Conservation (phyloP, 2,329 filamentous ascomycete species). For the Monilinia vaccinii-corymbosi region DNA sequence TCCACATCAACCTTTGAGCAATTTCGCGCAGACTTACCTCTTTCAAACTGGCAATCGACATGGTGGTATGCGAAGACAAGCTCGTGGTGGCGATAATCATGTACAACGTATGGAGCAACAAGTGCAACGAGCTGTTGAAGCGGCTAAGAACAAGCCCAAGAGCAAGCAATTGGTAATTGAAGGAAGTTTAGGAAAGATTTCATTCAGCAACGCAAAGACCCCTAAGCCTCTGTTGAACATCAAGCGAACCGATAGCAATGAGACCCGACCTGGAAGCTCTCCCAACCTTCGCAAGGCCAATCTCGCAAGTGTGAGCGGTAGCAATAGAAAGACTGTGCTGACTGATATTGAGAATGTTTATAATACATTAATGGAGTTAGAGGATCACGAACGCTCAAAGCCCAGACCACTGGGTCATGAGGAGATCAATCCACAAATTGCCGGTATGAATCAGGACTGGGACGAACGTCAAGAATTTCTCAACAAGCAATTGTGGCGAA, state of each 20-base stretch:
- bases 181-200: constrained; percentile 93
- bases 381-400: constrained; percentile 80
- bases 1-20: constrained; percentile 84
- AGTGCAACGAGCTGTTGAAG: constrained; percentile 92
- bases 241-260: constrained; percentile 69
- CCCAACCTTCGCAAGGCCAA: constrained; percentile 36
- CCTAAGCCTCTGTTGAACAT: constrained; percentile 92
- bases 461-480: constrained; percentile 59
- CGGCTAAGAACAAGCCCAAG: constrained; percentile 94
- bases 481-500: constrained; percentile 73
- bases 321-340: constrained; percentile 75
- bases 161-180: constrained; percentile 96
- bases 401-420: constrained; percentile 55
- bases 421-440: constrained; percentile 55
- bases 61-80: constrained; percentile 63
- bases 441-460: constrained; percentile 74
- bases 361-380: constrained; percentile 79
- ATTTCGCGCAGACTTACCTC: constrained; percentile 95
- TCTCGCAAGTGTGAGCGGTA: constrained; percentile 40
- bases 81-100: constrained; percentile 85
- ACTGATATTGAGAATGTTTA: constrained; percentile 87
- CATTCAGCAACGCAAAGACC: constrained; percentile 97
- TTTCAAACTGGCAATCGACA: constrained; percentile 88
- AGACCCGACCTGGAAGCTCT: constrained; percentile 43
- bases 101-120: constrained; percentile 99